Evolutionary conservation across 2,329 filamentous ascomycete species (phyloP).

Genomic region (Alternaria rosae): DNA sequence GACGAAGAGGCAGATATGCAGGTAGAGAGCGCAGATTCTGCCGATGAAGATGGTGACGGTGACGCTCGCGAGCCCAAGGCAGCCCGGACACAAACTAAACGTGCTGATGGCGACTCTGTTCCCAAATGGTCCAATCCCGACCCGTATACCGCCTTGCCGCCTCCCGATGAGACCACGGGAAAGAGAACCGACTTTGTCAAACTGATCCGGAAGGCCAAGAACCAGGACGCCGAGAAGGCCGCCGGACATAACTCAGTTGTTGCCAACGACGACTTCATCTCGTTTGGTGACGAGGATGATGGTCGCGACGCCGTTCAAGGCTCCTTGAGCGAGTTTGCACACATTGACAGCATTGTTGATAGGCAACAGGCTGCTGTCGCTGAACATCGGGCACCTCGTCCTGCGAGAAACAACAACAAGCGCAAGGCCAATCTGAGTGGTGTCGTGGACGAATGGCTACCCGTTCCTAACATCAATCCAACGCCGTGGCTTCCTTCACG

Average conservation of each 20-base stretch:
- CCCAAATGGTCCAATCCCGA: slow-evolving; percentile 97
- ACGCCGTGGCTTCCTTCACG: slow-evolving; percentile 57
- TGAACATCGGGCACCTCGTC: slow-evolving; percentile 19
- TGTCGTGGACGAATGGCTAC: slow-evolving; percentile 55
- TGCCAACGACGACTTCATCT: slow-evolving; percentile 83
- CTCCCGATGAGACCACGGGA: slow-evolving; percentile 71
- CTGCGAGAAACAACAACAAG: slow-evolving; percentile 58
- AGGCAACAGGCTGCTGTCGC: slow-evolving; percentile 17
- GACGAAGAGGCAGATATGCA: slow-evolving; percentile 48
- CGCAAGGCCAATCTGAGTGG: slow-evolving; percentile 66
- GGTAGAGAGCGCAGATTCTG: slow-evolving; percentile 33
- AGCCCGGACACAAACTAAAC: slow-evolving; percentile 25
- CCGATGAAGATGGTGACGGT: slow-evolving; percentile 21
- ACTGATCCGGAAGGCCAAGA: slow-evolving; percentile 87
- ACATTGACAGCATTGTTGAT: slow-evolving; percentile 12
- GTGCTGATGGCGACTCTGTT: slow-evolving; percentile 43
- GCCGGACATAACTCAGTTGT: slow-evolving; percentile 59
- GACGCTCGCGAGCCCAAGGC: slow-evolving; percentile 32
- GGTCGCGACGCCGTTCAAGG: slow-evolving; percentile 24
- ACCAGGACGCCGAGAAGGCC: slow-evolving; percentile 62
- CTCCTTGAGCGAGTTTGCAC: slow-evolving; percentile 32
- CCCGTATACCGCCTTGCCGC: slow-evolving; percentile 87
- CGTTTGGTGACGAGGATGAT: slow-evolving; percentile 65
- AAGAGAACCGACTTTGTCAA: slow-evolving; percentile 90
- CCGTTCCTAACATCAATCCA: slow-evolving; percentile 45